phyloP scores from a whole-genome alignment of 805 yeast genomes.

The Metschnikowia dekortorum region DNA sequence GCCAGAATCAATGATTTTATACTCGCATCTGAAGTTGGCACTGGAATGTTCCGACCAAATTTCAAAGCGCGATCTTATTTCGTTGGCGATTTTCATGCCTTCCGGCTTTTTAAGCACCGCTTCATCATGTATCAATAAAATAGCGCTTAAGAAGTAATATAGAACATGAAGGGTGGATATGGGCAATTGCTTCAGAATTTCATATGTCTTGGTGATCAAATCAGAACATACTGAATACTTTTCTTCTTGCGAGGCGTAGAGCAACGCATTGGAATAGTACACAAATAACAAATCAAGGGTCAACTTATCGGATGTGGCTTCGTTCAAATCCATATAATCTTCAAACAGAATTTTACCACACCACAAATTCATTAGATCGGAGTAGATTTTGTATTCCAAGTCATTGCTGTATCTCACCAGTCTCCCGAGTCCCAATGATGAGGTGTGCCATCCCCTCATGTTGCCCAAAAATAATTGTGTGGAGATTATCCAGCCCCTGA shows the following conservation, averaged over 20 bases:
- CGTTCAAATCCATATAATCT: conserved; percentile 5
- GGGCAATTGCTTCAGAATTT: conserved; percentile 21
- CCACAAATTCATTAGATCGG: conserved; percentile 10
- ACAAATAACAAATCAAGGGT: conserved; percentile 14
- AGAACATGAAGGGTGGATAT: conserved; percentile 20
- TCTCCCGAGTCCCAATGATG: conserved; percentile 8
- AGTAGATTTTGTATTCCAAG: conserved; percentile 4
- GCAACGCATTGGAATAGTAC: conserved; percentile 13
- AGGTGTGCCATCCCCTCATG: conserved; percentile 11
- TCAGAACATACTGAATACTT: conserved; percentile 17
- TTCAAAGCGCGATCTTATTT: conserved; percentile 22
- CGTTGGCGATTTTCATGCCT: conserved; percentile 20
- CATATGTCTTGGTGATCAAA: conserved; percentile 14
- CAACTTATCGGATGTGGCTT: not conserved
- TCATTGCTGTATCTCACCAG: conserved; percentile 6
- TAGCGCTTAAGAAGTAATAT: conserved; percentile 18
- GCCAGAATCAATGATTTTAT: conserved; percentile 30
- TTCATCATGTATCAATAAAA: conserved; percentile 19
- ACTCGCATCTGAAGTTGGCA: conserved; percentile 35
- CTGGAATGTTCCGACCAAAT: conserved; percentile 36
- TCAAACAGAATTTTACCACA: conserved; percentile 4
- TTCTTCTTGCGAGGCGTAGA: conserved; percentile 15
- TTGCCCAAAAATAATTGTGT: conserved; percentile 9
- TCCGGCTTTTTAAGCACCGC: conserved; percentile 15
- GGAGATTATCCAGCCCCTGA: conserved; percentile 8